Evolutionary conservation across 768 basidiomycete species (phyloP).

Genomic region (Tricholoma saponaceum): DNA sequence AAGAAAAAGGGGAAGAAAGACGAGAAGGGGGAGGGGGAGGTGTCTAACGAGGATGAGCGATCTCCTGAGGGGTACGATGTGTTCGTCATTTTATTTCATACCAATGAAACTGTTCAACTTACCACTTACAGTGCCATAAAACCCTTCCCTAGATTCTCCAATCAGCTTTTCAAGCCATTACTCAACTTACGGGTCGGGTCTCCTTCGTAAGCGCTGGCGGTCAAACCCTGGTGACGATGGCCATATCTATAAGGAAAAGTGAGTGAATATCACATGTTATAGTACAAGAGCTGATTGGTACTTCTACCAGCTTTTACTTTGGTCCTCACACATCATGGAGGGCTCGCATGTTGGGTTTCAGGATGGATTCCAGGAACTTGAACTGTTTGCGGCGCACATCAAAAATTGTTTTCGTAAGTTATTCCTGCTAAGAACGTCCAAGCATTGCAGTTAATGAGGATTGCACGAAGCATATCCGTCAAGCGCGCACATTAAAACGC

Average conservation of each 20-base stretch:
- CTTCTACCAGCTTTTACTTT: not conserved
- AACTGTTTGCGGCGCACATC: not conserved
- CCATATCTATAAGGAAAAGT: not conserved
- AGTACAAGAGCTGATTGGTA: not conserved
- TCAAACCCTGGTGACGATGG: not conserved
- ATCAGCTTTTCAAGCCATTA: not conserved
- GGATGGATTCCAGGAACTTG: not conserved
- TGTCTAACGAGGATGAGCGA: not conserved
- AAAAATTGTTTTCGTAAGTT: not conserved
- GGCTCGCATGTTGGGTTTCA: not conserved
- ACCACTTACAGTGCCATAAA: not conserved
- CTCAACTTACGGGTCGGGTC: not conserved
- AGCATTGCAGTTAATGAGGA: not conserved
- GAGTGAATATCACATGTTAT: not conserved
- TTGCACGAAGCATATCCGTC: no score
- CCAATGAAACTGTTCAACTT: not conserved
- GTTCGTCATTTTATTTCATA: not conserved
- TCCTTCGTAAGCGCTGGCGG: not conserved
- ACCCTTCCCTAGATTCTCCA: not conserved
- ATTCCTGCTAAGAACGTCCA: not conserved
- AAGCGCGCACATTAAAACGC: no score
- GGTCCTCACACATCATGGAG: not conserved
- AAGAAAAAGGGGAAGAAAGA: slow-evolving; percentile 36
- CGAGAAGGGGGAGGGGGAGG: not conserved
- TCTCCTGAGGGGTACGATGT: not conserved